Conservation (phyloP, 805 yeast species). For the Sungouiozyma intestinalis region DNA sequence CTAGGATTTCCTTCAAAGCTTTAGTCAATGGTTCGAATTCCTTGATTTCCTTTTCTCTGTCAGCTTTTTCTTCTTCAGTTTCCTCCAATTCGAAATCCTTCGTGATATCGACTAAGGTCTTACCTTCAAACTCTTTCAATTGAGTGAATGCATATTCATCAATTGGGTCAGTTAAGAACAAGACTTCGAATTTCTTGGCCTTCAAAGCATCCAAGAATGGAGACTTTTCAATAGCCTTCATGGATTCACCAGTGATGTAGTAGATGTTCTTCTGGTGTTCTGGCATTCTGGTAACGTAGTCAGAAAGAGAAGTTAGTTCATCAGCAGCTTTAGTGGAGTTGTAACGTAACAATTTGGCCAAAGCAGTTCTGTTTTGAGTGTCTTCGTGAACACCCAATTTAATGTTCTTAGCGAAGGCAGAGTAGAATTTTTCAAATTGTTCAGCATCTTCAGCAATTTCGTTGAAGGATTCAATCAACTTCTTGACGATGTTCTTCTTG, state of each 20-base stretch:
- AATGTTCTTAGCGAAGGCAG: constrained; percentile 95
- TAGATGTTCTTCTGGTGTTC: constrained; percentile 99
- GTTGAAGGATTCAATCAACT: constrained; percentile 94
- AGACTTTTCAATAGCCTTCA: constrained; percentile 96
- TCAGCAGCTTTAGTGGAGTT: constrained; percentile 92
- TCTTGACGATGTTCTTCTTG: constrained; percentile 98
- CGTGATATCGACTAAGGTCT: constrained; percentile 96
- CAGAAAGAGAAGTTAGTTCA: constrained; percentile 88
- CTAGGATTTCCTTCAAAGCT: constrained; percentile 93
- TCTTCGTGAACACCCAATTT: constrained; percentile 99
- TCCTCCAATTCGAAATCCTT: constrained; percentile 98
- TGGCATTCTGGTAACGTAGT: constrained; percentile 98
- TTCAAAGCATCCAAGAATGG: constrained; percentile 98
- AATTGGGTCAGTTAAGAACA: constrained; percentile 97
- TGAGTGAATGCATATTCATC: constrained; percentile 99
- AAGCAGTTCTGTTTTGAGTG: constrained; percentile 89
- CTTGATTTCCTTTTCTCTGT: constrained; percentile 86
- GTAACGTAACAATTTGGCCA: constrained; percentile 94
- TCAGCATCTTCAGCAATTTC: constrained; percentile 99
- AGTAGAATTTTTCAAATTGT: constrained; percentile 96
- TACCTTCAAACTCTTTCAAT: constrained; percentile 98
- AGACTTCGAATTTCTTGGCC: constrained; percentile 96
- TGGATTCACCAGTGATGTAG: constrained; percentile 97
- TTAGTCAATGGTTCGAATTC: constrained; percentile 90
- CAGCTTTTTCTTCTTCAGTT: constrained; percentile 93